phyloP scores from a whole-genome alignment of 2,329 filamentous ascomycete genomes.

The Aspergillus ochraceus region DNA sequence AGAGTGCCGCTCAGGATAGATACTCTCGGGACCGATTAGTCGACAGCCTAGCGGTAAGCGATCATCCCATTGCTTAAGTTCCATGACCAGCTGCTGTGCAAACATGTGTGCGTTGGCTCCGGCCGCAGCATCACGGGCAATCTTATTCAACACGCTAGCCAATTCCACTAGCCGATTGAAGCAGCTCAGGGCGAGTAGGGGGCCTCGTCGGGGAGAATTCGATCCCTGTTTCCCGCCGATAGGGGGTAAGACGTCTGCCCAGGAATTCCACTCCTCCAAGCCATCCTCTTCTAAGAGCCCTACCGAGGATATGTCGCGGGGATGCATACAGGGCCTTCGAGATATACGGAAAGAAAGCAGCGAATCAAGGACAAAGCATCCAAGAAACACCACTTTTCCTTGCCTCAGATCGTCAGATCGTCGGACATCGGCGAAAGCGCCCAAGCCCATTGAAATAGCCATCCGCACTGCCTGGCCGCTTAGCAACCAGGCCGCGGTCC shows the following conservation, averaged over 20 bases:
- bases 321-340: constrained; percentile 46
- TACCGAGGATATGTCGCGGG: constrained; percentile 49
- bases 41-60: constrained; percentile 37
- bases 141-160: constrained; percentile 37
- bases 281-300: constrained; percentile 63
- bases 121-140: constrained; percentile 30
- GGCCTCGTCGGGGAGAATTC: constrained; percentile 35
- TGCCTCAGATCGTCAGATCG: constrained; percentile 34
- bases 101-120: constrained; percentile 30
- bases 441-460: constrained; percentile 41
- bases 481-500: constrained; percentile 54
- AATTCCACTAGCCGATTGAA: constrained; percentile 54
- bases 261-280: constrained; percentile 73
- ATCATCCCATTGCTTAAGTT: constrained; percentile 40
- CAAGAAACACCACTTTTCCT: constrained; percentile 49
- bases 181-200: constrained; percentile 50
- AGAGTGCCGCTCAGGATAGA: constrained; percentile 37
- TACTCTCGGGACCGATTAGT: constrained; percentile 37
- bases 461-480: constrained; percentile 55
- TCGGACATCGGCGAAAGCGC: constrained; percentile 24
- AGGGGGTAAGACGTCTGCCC: constrained; percentile 53
- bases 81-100: constrained; percentile 36
- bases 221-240: constrained; percentile 28
- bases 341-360: constrained; percentile 51
- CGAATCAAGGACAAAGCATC: constrained; percentile 56